Evolutionary conservation across 2,329 filamentous ascomycete species (phyloP).

Genomic region (Cryphonectria japonica): DNA sequence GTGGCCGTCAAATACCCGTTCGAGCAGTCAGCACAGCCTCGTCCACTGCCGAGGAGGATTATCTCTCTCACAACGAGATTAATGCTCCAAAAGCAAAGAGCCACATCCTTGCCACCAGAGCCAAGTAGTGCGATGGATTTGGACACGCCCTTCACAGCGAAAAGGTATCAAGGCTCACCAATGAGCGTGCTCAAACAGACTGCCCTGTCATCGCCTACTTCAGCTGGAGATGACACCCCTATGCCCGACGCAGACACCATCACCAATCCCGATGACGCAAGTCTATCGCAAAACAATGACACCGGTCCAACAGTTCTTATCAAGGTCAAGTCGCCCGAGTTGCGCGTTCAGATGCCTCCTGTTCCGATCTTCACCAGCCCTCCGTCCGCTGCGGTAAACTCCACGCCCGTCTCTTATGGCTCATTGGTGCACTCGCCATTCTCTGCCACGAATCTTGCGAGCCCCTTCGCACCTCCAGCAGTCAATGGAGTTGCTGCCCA

Average conservation of each 20-base stretch:
- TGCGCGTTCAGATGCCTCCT: conserved; percentile 61
- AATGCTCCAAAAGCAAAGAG: conserved; percentile 39
- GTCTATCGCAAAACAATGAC: conserved; percentile 27
- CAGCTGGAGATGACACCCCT: conserved; percentile 32
- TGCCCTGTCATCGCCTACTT: conserved; percentile 19
- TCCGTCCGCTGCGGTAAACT: conserved; percentile 40
- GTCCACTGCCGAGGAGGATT: conserved; percentile 48
- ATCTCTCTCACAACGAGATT: conserved; percentile 53
- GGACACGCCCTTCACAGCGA: conserved; percentile 43
- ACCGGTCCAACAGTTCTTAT: conserved; percentile 24
- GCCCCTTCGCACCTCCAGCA: conserved; percentile 47
- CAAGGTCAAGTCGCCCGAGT: conserved; percentile 49
- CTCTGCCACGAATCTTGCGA: conserved; percentile 44
- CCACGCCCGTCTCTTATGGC: conserved; percentile 53
- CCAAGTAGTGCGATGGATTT: conserved; percentile 45
- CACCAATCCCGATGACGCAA: conserved; percentile 30
- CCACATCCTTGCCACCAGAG: conserved; percentile 33
- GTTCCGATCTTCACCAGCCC: conserved; percentile 54
- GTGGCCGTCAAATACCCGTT: conserved; percentile 49
- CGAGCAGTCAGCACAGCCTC: conserved; percentile 39
- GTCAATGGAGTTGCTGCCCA: conserved; percentile 50
- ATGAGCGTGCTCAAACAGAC: conserved; percentile 19
- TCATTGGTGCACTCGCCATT: conserved; percentile 56
- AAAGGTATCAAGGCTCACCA: conserved; percentile 27
- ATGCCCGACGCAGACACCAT: conserved; percentile 43